Base-by-base conservation (phyloP, 176 grass and related monocot species). In the Saccharum officinarum region DNA sequence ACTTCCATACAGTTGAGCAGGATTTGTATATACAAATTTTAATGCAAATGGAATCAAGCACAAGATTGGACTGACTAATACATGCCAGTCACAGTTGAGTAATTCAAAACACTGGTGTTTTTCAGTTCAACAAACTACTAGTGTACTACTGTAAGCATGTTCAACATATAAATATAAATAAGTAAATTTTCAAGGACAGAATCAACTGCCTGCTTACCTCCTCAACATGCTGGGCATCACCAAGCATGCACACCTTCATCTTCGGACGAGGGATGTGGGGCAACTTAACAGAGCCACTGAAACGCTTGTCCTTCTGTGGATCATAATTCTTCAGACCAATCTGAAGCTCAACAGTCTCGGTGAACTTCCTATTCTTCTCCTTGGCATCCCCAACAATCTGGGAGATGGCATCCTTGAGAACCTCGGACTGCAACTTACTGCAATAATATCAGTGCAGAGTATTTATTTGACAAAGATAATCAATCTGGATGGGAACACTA, bases 201-300 rank as follows among this genome's bases (percentile, higher is more conserved):
- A 47, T 7, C 23, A 15, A 60, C 14, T 49, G 1, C 5, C 0
- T 10, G 11, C 57, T 73, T 81, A 95, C 93, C 93, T 95, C 90
- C 52, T 90, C 90, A 0, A 95, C 90, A 8, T 95, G 93, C 64
- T 92, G 90, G 6, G 93, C 93, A 74, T 95, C 93, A 67, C 93
- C 93, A 81, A 95, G 93, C 93, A 95, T 95, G 84, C 90, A 95
- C 50, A 95, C 86, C 93, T 90, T 94, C 92, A 94, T 94, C 79
- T 95, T 95, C 0, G 93, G 93, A 3, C 93, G 90, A 54, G 93
- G 93, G 63, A 95, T 92, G 59, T 95, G 93, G 37, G 90, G 90
- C 60, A 95, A 88, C 85, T 92, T 95, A 40, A 92, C 93, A 6
- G 93, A 90, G 47, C 93, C 93, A 22, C 90, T 92, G 77, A 95